A percentile compares a stretch with the other conserved stretches of the same genome.
phyloP scores from a whole-genome alignment of 306 rosid species.

The Notholithocarpus densiflorus region DNA sequence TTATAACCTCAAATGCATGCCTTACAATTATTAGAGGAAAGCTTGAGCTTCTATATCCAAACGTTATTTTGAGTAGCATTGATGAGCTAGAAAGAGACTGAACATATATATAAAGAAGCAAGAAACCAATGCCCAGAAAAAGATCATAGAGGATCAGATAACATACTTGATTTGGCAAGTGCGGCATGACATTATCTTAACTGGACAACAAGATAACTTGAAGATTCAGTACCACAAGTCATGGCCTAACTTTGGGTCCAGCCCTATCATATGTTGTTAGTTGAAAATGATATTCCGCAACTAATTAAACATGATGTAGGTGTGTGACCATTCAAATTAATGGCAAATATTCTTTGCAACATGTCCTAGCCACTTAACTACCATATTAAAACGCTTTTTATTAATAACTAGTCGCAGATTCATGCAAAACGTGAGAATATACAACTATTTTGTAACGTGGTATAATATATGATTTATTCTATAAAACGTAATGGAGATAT shows the following conservation, averaged over 20 bases:
- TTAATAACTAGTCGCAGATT: too few relatives aligned
- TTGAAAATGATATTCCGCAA: background rate
- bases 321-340: background rate
- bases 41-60: background rate
- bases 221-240: background rate
- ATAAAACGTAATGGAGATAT: too few relatives aligned
- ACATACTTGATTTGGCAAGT: background rate
- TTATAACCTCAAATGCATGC: background rate
- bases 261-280: background rate
- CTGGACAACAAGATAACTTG: background rate
- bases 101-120: background rate
- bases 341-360: background rate
- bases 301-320: background rate
- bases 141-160: background rate
- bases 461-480: too few relatives aligned
- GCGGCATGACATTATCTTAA: background rate
- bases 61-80: background rate
- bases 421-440: too few relatives aligned
- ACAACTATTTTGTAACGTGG: too few relatives aligned
- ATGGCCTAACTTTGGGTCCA: background rate
- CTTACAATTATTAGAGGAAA: background rate
- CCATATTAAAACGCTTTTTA: background rate
- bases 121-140: background rate
- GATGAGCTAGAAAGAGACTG: background rate
- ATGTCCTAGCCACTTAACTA: background rate